These are phyloP conservation scores for Calycina marina DNA, from an alignment of 2,329 filamentous ascomycete species.

Conservation along the genomic window DNA sequence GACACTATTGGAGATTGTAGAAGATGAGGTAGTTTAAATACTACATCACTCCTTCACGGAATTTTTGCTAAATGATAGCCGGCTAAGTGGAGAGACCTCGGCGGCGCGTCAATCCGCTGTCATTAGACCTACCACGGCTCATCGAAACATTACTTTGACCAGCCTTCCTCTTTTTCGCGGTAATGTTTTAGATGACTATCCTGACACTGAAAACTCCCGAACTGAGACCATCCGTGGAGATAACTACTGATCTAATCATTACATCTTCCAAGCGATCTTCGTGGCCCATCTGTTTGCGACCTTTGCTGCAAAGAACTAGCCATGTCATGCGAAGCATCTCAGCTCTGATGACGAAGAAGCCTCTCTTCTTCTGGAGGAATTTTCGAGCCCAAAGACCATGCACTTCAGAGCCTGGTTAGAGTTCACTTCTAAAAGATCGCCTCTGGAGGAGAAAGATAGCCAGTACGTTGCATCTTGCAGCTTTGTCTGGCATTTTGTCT, in stretches of 20 bases:
- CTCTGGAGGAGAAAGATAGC: conserved; percentile 17
- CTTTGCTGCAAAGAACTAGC: not conserved
- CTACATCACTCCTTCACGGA: conserved; percentile 35
- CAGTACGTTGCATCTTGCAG: conserved; percentile 8
- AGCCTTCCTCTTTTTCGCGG: conserved; percentile 2
- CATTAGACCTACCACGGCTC: conserved; percentile 2
- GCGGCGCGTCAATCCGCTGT: conserved; percentile 2
- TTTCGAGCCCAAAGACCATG: conserved; percentile 3
- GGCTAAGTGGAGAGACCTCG: conserved; percentile 1
- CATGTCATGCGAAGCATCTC: not conserved
- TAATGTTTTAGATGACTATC: conserved; percentile 5
- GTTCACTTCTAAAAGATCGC: not conserved
- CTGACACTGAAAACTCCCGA: not conserved
- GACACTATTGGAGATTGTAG: conserved; percentile 28
- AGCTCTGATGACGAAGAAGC: not conserved
- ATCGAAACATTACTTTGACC: conserved; percentile 1
- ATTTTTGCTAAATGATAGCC: conserved; percentile 23
- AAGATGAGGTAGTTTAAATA: conserved; percentile 29
- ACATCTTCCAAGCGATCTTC: not conserved
- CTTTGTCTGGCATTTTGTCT: conserved; percentile 5
- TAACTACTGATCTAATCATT: not conserved
- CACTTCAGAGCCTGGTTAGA: conserved; percentile 9
- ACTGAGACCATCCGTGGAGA: not conserved
- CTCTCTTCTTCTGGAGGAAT: not conserved
- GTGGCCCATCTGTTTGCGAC: not conserved